Evolutionary conservation across 345 rosid species (phyloP).

Genomic region (Citrus sinensis): DNA sequence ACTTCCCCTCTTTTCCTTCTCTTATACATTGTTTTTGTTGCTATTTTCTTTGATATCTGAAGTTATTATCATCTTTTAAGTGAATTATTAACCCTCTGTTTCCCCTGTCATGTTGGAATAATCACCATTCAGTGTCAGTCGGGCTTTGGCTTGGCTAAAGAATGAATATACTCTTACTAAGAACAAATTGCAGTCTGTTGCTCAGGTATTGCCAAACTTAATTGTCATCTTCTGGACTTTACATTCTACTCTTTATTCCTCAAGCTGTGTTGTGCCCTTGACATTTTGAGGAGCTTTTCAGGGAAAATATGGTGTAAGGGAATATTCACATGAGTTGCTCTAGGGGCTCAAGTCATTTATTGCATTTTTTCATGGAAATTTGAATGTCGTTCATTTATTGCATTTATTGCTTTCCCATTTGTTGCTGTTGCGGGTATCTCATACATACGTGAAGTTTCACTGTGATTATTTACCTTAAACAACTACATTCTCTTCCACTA

Average conservation of each 20-base stretch:
- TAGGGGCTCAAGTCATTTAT: not conserved
- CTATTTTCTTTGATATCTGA: not conserved
- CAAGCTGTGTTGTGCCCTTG: not conserved
- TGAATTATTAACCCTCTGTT: not conserved
- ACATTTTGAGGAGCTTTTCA: not conserved
- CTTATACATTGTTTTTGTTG: not conserved
- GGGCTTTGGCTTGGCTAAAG: slow-evolving; percentile 32
- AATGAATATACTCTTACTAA: slow-evolving; percentile 30
- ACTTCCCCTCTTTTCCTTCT: not conserved
- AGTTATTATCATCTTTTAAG: not conserved
- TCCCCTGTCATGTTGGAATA: not conserved
- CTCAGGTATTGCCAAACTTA: slow-evolving; percentile 25
- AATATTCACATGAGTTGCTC: not conserved
- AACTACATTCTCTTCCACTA: not conserved
- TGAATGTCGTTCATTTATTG: not conserved
- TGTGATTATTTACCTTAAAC: not conserved
- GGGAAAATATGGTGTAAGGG: not conserved
- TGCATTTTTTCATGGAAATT: not conserved
- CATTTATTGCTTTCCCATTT: not conserved
- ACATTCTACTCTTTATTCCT: not conserved
- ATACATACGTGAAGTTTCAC: not conserved
- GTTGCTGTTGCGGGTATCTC: not conserved
- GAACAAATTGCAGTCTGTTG: slow-evolving; percentile 32
- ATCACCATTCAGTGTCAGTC: slow-evolving; percentile 21
- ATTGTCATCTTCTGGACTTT: not conserved